Percentiles rank a stretch among this genome's conserved stretches.
These are phyloP conservation scores for Colletotrichum sp. DNA, from an alignment of 2,329 filamentous ascomycete species.

Conservation along the genomic window DNA sequence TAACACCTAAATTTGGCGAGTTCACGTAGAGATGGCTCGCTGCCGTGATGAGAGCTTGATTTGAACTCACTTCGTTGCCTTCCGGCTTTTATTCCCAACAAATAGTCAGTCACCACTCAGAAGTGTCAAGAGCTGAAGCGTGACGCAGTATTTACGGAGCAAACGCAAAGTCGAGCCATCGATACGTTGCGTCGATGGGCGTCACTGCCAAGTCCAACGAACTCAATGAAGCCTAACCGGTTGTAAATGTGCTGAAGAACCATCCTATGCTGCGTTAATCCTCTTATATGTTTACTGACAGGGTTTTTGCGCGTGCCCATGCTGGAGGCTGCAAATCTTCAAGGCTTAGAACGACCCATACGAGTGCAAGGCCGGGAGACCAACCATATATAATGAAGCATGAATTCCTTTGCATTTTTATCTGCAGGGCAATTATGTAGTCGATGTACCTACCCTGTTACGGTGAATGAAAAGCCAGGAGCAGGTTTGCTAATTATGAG, in stretches of 20 bases:
- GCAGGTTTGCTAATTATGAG: not conserved
- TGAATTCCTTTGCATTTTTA: rapidly evolving
- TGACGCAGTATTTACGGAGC: not conserved
- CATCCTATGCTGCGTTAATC: not conserved
- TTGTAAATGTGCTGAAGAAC: not conserved
- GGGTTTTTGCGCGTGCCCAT: not conserved
- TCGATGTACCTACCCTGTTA: not conserved
- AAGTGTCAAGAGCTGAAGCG: no score
- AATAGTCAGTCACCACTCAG: not conserved
- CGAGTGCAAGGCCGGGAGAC: rapidly evolving
- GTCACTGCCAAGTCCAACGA: rapidly evolving
- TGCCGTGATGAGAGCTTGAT: not conserved
- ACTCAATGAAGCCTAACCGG: rapidly evolving
- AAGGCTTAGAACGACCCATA: not conserved
- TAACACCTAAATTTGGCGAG: rapidly evolving
- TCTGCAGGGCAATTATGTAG: not conserved
- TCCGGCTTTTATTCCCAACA: not conserved
- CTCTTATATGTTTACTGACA: not conserved
- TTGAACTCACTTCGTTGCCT: rapidly evolving
- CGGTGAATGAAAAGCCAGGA: not conserved
- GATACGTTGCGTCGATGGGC: rapidly evolving
- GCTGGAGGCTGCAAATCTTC: not conserved
- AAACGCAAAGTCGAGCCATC: not conserved
- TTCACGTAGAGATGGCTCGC: not conserved
- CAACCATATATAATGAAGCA: not conserved